Percentiles rank a stretch among this genome's conserved stretches.
Conservation (phyloP, 306 rosid genomes). For the Dryas drummondii region DNA sequence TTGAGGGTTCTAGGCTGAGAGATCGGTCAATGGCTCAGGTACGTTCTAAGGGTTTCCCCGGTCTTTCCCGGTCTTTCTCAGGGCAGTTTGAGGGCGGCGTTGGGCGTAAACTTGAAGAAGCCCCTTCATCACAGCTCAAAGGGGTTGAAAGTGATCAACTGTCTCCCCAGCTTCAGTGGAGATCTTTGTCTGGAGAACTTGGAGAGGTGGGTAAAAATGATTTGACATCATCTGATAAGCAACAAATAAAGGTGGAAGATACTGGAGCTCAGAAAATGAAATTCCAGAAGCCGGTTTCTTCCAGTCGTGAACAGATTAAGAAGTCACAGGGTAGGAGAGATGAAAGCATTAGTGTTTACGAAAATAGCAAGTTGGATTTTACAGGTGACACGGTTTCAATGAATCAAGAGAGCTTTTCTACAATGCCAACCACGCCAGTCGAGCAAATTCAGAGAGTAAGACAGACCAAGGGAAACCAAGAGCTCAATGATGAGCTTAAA, state of each 20-base stretch:
- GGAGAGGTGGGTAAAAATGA: constrained; percentile 37
- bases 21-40: constrained; percentile 49
- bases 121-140: constrained; percentile 36
- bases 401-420: constrained; percentile 42
- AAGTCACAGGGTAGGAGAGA: constrained; percentile 52
- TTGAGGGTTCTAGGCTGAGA: constrained; percentile 46
- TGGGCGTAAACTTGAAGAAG: constrained; percentile 52
- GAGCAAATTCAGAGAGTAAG: constrained; percentile 79
- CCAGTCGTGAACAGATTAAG: constrained; percentile 38
- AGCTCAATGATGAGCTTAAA: constrained; percentile 84
- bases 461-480: constrained; percentile 89
- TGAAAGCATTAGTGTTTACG: constrained; percentile 37
- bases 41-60: constrained; percentile 46
- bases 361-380: constrained; percentile 43
- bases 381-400: constrained; percentile 42
- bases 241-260: constrained; percentile 40
- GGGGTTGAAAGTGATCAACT: constrained; percentile 45
- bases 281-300: constrained; percentile 48
- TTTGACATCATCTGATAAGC: constrained; percentile 31
- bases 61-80: constrained; percentile 70
- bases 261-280: constrained; percentile 55
- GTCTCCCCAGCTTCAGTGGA: constrained; percentile 45
- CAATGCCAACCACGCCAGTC: constrained; percentile 28
- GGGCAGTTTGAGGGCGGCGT: constrained; percentile 67
- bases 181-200: constrained; percentile 40